A percentile compares a stretch with the other conserved stretches of the same genome.
These are phyloP conservation scores for Peronospora destructor DNA, from an alignment of 352 stramenopile species.

Conservation along the genomic window DNA sequence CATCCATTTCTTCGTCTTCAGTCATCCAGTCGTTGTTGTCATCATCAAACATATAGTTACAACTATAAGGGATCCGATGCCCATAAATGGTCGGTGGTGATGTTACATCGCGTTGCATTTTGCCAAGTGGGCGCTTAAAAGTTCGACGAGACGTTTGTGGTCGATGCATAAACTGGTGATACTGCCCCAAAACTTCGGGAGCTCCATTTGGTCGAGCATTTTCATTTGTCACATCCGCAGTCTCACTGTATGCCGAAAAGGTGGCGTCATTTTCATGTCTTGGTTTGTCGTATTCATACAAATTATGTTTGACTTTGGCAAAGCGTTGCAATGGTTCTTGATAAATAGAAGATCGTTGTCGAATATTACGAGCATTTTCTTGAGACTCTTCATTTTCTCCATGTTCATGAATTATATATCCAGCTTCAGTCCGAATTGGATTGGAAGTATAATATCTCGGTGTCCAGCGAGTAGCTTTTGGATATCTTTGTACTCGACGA, in stretches of 20 bases:
- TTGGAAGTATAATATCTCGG: constrained; percentile 9
- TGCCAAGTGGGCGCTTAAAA: constrained; percentile 24
- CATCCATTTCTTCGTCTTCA: constrained; percentile 25
- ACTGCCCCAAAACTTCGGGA: constrained; percentile 4
- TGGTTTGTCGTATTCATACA: constrained; percentile 11
- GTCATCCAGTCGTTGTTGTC: constrained; percentile 33
- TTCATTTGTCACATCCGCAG: constrained; percentile 19
- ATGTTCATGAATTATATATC: constrained; percentile 15
- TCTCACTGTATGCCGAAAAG: constrained; percentile 11
- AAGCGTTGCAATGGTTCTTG: constrained; percentile 12
- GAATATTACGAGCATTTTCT: not conserved
- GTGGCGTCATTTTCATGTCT: constrained; percentile 2
- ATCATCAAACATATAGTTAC: constrained; percentile 31
- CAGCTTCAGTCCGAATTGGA: constrained; percentile 8
- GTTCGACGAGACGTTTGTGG: constrained; percentile 11
- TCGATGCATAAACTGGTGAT: constrained; percentile 9
- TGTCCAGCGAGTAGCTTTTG: constrained; percentile 17
- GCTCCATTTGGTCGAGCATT: constrained; percentile 2
- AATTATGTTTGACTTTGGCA: constrained; percentile 13
- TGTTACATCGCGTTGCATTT: constrained; percentile 12
- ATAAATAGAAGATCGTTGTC: constrained; percentile 15
- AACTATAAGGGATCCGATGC: constrained; percentile 28
- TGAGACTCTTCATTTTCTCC: constrained; percentile 8
- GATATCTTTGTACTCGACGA: constrained; percentile 15
- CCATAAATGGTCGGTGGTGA: constrained; percentile 25